Evolutionary conservation across 345 rosid genomes (phyloP).

Genomic region (Euphorbia lathyris): DNA sequence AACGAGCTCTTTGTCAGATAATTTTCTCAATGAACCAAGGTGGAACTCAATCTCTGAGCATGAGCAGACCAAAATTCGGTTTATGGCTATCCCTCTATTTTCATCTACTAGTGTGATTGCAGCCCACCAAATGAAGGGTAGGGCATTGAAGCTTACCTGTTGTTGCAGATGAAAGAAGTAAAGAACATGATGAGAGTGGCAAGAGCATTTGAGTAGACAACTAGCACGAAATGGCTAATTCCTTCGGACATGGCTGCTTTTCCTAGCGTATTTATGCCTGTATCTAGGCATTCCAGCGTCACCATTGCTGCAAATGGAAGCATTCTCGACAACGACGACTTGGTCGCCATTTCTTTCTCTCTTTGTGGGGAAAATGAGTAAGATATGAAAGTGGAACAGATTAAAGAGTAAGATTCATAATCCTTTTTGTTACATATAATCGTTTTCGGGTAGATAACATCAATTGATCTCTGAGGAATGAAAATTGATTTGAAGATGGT

Average conservation of each 20-base stretch:
- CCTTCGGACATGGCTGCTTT: conserved; percentile 54
- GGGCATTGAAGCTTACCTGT: no score
- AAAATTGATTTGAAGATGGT: no score
- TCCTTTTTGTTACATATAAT: neutral
- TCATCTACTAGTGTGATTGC: no score
- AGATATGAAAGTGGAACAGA: neutral
- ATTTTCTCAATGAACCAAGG: no score
- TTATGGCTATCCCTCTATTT: no score
- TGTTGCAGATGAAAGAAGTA: conserved; percentile 24
- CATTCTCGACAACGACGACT: conserved; percentile 14
- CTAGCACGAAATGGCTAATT: conserved; percentile 40
- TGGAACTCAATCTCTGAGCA: no score
- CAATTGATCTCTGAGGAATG: no score
- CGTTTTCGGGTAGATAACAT: no score
- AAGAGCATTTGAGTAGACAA: conserved; percentile 43
- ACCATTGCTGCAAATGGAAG: conserved; percentile 46
- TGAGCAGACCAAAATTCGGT: no score
- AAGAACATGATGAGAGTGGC: conserved; percentile 40
- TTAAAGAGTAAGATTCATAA: neutral
- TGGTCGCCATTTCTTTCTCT: conserved; percentile 22
- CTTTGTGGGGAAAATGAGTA: no score
- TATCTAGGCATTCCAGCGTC: conserved; percentile 33
- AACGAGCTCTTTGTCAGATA: no score
- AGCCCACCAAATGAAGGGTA: no score
- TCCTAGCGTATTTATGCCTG: conserved; percentile 42